phyloP scores from a whole-genome alignment of 31 red algal species.

The Porphyra umbilicalis region DNA sequence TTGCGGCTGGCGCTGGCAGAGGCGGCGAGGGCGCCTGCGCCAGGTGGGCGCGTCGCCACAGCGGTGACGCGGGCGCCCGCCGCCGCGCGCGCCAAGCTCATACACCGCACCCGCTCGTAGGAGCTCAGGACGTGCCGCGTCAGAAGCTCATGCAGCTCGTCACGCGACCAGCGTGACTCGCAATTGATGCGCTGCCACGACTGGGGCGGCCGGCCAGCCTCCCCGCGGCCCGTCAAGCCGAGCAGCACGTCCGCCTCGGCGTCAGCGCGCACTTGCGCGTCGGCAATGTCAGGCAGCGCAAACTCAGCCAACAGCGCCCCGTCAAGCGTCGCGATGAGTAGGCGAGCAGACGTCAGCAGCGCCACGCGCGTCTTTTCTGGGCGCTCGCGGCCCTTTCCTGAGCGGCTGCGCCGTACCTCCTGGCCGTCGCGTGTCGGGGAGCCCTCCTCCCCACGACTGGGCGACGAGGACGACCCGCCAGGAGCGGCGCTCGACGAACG shows the following conservation, averaged over 20 bases:
- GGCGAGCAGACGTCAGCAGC: constrained; percentile 56
- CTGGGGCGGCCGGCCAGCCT: background rate
- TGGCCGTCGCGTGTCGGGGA: background rate
- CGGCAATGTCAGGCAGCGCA: constrained; percentile 63
- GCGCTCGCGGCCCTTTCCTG: constrained; percentile 25
- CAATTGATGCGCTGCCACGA: background rate
- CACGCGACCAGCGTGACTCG: background rate
- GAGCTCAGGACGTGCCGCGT: background rate
- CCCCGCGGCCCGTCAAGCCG: background rate
- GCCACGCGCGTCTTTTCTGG: constrained; percentile 79
- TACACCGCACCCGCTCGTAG: background rate
- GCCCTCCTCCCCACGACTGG: too few relatives aligned
- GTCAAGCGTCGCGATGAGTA: constrained; percentile 83
- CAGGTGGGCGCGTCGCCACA: background rate
- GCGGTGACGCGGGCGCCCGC: background rate
- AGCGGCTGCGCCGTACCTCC: background rate
- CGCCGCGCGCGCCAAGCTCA: background rate
- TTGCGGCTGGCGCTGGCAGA: background rate
- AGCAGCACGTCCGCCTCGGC: background rate
- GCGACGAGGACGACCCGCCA: too few relatives aligned
- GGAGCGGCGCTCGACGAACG: constrained; percentile 53
- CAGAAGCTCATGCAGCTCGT: background rate
- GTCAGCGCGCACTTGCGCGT: constrained; percentile 36
- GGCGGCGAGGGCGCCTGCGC: background rate
- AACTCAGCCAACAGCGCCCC: constrained; percentile 81